These are phyloP conservation scores for Spergularia azorica DNA, from an alignment of 179 eudicot species.

Conservation along the genomic window DNA sequence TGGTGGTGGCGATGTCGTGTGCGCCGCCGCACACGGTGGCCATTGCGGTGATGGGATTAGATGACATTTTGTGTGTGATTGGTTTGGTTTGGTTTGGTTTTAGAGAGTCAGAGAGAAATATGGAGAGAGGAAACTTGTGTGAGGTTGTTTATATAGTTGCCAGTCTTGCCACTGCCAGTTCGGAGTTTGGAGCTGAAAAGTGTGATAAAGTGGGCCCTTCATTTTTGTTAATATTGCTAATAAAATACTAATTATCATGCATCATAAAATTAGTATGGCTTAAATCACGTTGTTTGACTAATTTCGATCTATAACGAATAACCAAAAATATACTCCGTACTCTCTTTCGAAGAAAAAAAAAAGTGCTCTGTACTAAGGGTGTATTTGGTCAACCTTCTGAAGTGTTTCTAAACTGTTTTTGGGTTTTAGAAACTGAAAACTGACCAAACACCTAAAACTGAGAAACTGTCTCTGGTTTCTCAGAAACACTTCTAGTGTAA, in stretches of 20 bases:
- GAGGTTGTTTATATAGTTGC: neutral
- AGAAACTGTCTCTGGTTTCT: too few relatives aligned
- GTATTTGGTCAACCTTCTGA: too few relatives aligned
- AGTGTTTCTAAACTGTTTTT: too few relatives aligned
- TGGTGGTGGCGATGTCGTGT: neutral
- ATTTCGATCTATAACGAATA: neutral
- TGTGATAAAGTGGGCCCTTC: neutral
- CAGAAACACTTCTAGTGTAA: too few relatives aligned
- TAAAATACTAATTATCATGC: too few relatives aligned
- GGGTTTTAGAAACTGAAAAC: too few relatives aligned
- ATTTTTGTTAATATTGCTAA: neutral
- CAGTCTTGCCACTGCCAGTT: too few relatives aligned
- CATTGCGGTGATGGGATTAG: neutral
- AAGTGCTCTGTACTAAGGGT: too few relatives aligned
- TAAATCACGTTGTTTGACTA: constrained; percentile 18
- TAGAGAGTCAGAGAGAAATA: neutral
- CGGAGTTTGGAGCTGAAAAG: neutral
- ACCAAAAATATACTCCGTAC: neutral
- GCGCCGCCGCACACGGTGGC: neutral
- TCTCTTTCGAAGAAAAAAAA: too few relatives aligned
- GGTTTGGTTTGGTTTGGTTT: neutral
- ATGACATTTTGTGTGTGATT: neutral
- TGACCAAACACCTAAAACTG: too few relatives aligned
- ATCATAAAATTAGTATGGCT: too few relatives aligned
- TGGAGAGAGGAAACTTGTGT: neutral